Conservation (phyloP, 306 rosid species). For the Herpetospermum pedunculosum region DNA sequence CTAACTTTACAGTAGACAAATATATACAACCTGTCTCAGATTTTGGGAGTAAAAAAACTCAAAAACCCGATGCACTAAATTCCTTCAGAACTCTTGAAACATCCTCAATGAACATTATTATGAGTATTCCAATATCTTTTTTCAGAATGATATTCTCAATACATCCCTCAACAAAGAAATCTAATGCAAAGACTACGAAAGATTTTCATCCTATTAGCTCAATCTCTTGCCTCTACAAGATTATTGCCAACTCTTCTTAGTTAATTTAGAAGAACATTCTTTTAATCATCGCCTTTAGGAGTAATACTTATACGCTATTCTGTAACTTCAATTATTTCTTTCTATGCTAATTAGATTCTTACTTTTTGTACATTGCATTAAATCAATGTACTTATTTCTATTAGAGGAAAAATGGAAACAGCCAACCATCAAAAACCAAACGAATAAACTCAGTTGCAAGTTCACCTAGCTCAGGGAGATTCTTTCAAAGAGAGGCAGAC, state of each 20-base stretch:
- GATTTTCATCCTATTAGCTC: neutral
- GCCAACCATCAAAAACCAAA: neutral
- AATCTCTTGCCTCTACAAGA: neutral
- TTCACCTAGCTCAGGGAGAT: neutral
- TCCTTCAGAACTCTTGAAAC: neutral
- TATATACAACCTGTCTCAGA: neutral
- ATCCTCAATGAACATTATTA: neutral
- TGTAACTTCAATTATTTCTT: neutral
- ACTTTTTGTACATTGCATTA: neutral
- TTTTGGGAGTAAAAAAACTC: neutral
- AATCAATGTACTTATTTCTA: neutral
- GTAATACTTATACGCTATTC: neutral
- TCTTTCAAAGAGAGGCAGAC: neutral
- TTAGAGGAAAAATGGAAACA: neutral
- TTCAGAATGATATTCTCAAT: neutral
- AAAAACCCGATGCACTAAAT: neutral
- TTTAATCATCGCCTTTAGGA: neutral
- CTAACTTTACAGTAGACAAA: neutral
- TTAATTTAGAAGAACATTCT: neutral
- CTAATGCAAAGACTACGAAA: neutral
- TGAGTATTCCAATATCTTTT: neutral
- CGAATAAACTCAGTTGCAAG: neutral
- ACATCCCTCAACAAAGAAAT: neutral
- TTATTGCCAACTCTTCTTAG: neutral
- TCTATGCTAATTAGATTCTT: neutral